Base-by-base conservation (phyloP, 495 filamentous ascomycete genomes). In the Aspergillus kassunensis region DNA sequence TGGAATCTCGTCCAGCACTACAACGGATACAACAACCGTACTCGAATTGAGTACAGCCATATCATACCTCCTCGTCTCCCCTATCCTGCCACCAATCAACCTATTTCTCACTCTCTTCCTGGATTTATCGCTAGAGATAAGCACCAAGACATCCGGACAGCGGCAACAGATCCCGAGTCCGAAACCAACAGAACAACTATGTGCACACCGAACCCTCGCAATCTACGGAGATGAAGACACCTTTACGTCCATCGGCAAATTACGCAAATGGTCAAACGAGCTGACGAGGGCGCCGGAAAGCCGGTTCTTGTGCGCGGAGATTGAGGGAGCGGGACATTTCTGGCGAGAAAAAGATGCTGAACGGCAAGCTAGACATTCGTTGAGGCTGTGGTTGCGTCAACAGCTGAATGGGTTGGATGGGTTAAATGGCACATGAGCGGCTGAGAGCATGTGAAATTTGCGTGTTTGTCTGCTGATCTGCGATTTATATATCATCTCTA, bases 11-110 rank as follows among this genome's bases (percentile, higher is more conserved):
- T n/a, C 39, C 16, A 57, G 72, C 4, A 51, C 73, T 25, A 43
- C 52, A 57, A 60, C 56, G 49, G 27, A 36, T 60, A 59, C 20
- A 24, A 36, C 27, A 37, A 16, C n/a, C 35, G 4, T 18, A n/a
- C 27, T 31, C 39, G 47, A 36, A 7, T 55, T 59, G 6, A 21
- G 40, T 6, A 57, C 67, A 13, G 64, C 60, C 10, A 75, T 79
- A 6, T 79, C 81, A 13, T 96, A 93, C 67, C 73, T 97, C 1
- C 71, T 96, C 10, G 74, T 97, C 30, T 95, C 90, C 4, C 91
- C 91, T 2, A 74, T 91, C 3, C 73, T 90, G 20, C 81, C 86
- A 1, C 73, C 88, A 0, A 61, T 84, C 18, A 82, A 77, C 23
- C 74, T 68, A 46, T 67, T 87, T 12, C 69, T 78, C 16, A 88